Conservation (phyloP, 768 basidiomycete species). For the Tephrocybe sp. region DNA sequence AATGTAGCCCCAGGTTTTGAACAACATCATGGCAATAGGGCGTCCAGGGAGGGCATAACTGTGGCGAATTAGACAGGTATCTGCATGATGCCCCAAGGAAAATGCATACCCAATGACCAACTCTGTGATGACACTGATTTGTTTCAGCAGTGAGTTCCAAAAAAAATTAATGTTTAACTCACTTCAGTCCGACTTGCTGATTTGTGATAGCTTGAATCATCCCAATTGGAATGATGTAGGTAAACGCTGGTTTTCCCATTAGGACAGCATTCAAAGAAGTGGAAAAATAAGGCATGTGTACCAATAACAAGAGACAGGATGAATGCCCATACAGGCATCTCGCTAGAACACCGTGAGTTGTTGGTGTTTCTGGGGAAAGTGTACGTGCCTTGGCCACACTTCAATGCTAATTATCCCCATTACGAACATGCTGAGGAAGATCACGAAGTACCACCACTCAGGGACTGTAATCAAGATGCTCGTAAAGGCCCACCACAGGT, state of each 20-base stretch:
- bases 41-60: conserved; percentile 76
- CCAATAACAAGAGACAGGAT: conserved; percentile 65
- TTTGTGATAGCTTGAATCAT: conserved; percentile 77
- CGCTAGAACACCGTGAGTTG: conserved; percentile 30
- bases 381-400: conserved; percentile 52
- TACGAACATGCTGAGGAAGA: conserved; percentile 69
- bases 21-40: conserved; percentile 82
- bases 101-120: conserved; percentile 77
- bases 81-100: conserved; percentile 22
- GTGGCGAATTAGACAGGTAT: neutral
- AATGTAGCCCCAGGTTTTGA: conserved; percentile 71
- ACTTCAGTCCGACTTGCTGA: conserved; percentile 68
- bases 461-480: conserved; percentile 42
- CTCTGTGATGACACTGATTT: conserved; percentile 77
- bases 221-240: conserved; percentile 71
- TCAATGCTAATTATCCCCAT: conserved; percentile 70
- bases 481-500: neutral
- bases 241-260: conserved; percentile 33
- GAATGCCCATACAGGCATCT: conserved; percentile 50
- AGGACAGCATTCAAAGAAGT: conserved; percentile 21
- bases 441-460: conserved; percentile 79
- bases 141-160: conserved; percentile 17
- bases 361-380: neutral
- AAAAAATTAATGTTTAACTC: neutral
- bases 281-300: conserved; percentile 20